A percentile compares a stretch with the other conserved stretches of the same genome.
Conservation (phyloP, 176 grass and related monocot species). For the Rhynchospora breviuscula region DNA sequence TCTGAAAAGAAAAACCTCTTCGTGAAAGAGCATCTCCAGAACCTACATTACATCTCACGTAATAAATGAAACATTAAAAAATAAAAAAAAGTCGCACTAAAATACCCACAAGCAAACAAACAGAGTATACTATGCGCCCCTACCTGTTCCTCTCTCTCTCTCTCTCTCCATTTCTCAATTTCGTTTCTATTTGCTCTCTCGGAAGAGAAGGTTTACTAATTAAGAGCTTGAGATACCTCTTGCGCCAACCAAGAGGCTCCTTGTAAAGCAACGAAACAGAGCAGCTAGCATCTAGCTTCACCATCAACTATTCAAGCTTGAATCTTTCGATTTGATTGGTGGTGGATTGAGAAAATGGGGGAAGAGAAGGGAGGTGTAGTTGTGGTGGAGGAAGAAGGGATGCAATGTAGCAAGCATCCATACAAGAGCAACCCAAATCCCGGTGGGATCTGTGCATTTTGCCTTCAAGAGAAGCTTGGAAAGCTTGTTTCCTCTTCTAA, state of each 20-base stretch:
- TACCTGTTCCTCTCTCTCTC: not conserved
- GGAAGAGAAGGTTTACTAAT: not conserved
- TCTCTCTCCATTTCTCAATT: not conserved
- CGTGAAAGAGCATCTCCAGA: not conserved
- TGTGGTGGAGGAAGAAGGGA: slow-evolving; percentile 10
- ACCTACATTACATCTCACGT: not conserved
- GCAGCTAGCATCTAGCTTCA: not conserved
- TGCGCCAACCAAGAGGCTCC: not conserved
- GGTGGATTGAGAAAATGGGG: not conserved
- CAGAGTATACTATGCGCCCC: not conserved
- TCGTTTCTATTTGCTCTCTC: not conserved
- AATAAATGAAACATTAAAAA: slow-evolving; percentile 5
- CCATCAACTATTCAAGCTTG: too few relatives aligned
- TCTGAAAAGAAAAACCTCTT: not conserved
- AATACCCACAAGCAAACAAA: slow-evolving; percentile 28
- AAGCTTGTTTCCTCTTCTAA: slow-evolving; percentile 91
- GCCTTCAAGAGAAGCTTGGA: slow-evolving; percentile 98
- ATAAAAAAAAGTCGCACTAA: not conserved
- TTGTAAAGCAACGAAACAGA: not conserved
- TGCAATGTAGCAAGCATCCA: slow-evolving; percentile 78
- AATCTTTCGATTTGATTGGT: not conserved
- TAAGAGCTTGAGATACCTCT: not conserved
- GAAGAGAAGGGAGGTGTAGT: slow-evolving; percentile 42
- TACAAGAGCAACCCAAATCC: slow-evolving; percentile 57
- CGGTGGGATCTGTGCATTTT: slow-evolving; percentile 92